Evolutionary conservation across 2,329 filamentous ascomycete species (phyloP).

Genomic region (Pestalotiopsis sp.): DNA sequence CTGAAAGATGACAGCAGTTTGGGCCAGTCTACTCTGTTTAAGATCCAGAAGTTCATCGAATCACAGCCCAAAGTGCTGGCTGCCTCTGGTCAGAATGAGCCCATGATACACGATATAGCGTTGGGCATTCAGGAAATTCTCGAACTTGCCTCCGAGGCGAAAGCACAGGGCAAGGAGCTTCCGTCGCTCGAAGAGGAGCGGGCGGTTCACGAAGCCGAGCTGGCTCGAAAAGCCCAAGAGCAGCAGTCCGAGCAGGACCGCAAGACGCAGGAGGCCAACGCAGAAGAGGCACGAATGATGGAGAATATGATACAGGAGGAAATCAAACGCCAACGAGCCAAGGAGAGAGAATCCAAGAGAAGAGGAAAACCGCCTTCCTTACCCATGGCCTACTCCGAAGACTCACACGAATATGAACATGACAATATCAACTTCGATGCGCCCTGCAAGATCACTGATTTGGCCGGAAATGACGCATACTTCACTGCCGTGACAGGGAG

Average conservation of each 20-base stretch:
- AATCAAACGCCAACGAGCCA: constrained; percentile 66
- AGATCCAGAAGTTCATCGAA: constrained; percentile 67
- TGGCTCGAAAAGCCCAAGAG: constrained; percentile 62
- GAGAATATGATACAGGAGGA: constrained; percentile 75
- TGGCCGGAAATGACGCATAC: constrained; percentile 61
- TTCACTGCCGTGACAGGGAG: constrained; percentile 76
- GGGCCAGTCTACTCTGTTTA: constrained; percentile 70
- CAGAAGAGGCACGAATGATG: constrained; percentile 72
- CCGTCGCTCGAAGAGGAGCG: constrained; percentile 90
- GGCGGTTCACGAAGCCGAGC: constrained; percentile 76
- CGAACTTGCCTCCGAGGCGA: constrained; percentile 81
- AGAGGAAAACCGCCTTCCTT: constrained; percentile 54
- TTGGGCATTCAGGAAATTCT: constrained; percentile 74
- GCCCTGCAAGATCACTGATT: constrained; percentile 64
- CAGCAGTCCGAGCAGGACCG: constrained; percentile 55
- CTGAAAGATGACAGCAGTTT: constrained; percentile 67
- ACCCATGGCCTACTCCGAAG: constrained; percentile 38
- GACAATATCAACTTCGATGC: constrained; percentile 66
- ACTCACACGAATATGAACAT: constrained; percentile 32
- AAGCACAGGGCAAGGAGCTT: constrained; percentile 73
- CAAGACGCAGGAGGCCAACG: constrained; percentile 57
- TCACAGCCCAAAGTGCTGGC: constrained; percentile 58
- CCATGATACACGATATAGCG: constrained; percentile 67
- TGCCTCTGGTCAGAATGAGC: constrained; percentile 52
- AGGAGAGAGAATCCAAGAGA: constrained; percentile 64